These are phyloP conservation scores for Aspergillus brasiliensis DNA, from an alignment of 2,329 filamentous ascomycete genomes.

Conservation along the genomic window DNA sequence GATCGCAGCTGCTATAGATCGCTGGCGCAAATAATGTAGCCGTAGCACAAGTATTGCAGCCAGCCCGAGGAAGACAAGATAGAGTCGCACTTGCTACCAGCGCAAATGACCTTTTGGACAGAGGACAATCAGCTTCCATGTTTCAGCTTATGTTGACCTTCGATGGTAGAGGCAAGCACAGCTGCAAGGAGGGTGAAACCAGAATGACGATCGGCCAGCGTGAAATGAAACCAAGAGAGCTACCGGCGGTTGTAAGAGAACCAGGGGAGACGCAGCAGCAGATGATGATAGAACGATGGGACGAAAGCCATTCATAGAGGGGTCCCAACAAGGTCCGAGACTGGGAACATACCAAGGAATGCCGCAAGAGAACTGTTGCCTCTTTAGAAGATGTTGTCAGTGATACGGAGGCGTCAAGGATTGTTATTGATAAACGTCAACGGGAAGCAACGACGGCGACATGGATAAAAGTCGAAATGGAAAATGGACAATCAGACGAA, in stretches of 20 bases:
- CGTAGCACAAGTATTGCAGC: conserved; percentile 28
- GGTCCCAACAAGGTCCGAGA: conserved; percentile 11
- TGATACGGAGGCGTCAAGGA: conserved; percentile 20
- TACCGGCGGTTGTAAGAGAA: conserved; percentile 16
- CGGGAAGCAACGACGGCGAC: conserved; percentile 5
- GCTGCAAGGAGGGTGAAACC: conserved; percentile 33
- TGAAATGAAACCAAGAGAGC: conserved; percentile 21
- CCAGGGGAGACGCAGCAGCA: conserved; percentile 13
- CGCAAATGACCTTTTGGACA: conserved; percentile 43
- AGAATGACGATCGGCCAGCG: conserved; percentile 27
- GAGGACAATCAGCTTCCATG: conserved; percentile 34
- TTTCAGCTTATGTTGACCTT: conserved; percentile 16
- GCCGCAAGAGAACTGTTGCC: conserved; percentile 19
- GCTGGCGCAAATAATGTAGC: conserved; percentile 26
- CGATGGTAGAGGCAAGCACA: conserved; percentile 23
- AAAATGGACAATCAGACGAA: conserved; percentile 7
- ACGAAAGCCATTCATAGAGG: conserved; percentile 14
- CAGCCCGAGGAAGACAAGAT: conserved; percentile 28
- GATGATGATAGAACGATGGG: conserved; percentile 9
- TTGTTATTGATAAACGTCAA: conserved; percentile 16
- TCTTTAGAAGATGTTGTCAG: conserved; percentile 23
- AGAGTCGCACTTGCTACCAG: conserved; percentile 42
- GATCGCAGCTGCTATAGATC: conserved; percentile 28
- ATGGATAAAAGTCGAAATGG: neutral
- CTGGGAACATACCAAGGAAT: conserved; percentile 28